A percentile compares a stretch with the other conserved stretches of the same genome.
These are phyloP conservation scores for Centella asiatica DNA, from an alignment of 129 eudicot genomes.

Conservation along the genomic window DNA sequence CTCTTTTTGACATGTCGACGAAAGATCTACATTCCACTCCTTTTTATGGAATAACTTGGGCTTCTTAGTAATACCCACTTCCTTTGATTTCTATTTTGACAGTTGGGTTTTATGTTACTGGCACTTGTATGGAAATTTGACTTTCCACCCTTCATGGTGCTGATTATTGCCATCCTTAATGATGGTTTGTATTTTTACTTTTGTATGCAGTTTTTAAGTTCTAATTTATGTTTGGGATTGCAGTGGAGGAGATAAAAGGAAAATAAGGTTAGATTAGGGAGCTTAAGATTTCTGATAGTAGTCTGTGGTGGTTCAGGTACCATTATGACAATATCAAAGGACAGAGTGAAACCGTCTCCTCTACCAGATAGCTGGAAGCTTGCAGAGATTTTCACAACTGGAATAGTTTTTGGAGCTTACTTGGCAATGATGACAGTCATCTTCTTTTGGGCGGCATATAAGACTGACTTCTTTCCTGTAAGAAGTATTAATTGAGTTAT, in stretches of 20 bases:
- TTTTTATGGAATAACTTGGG: not conserved
- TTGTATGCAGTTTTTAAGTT: not conserved
- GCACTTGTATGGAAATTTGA: slow-evolving; percentile 84
- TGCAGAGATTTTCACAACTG: slow-evolving; percentile 69
- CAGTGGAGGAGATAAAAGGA: not conserved
- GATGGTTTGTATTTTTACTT: slow-evolving; percentile 42
- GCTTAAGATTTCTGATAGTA: not conserved
- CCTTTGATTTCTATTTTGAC: slow-evolving; percentile 17
- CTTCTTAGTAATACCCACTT: slow-evolving; percentile 5
- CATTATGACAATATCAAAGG: slow-evolving; percentile 72
- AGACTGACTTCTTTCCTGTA: slow-evolving; percentile 63
- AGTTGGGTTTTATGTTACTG: slow-evolving; percentile 82
- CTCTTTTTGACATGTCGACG: not conserved
- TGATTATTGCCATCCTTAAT: slow-evolving; percentile 62
- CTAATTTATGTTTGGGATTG: not conserved
- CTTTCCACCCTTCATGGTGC: slow-evolving; percentile 75
- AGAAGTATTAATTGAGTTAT: slow-evolving; percentile 10
- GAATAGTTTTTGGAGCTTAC: slow-evolving; percentile 66
- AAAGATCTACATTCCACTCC: not conserved
- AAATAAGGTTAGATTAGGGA: not conserved
- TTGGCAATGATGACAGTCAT: slow-evolving; percentile 78
- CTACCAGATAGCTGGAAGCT: slow-evolving; percentile 76
- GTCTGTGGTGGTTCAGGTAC: slow-evolving; percentile 37
- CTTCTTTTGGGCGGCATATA: slow-evolving; percentile 70
- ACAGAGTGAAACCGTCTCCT: slow-evolving; percentile 72